phyloP scores from a whole-genome alignment of 148 eudicot species.

The Arctostaphylos glauca region DNA sequence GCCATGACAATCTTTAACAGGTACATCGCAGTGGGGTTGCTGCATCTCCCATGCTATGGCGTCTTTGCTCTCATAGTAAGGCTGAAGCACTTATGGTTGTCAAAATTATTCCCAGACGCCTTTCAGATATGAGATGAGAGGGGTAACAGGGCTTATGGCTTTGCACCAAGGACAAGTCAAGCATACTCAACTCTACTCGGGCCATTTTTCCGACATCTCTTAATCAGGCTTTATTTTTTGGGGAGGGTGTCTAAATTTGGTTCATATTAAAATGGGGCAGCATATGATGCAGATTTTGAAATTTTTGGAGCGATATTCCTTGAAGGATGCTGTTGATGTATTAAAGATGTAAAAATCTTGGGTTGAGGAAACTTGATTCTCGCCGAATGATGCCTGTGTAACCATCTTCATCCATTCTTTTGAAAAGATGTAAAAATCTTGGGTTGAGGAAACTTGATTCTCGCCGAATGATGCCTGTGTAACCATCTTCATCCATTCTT shows the following conservation, averaged over 20 bases:
- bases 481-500: background rate
- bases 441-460: background rate
- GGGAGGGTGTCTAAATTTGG: background rate
- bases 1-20: too few species aligned
- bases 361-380: background rate
- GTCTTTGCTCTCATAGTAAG: too few species aligned
- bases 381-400: background rate
- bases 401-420: background rate
- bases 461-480: background rate
- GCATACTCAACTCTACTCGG: background rate
- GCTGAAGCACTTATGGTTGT: too few species aligned
- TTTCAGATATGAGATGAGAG: background rate
- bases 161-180: background rate
- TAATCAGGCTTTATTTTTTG: background rate
- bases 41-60: too few species aligned
- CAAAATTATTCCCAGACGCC: too few species aligned
- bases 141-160: background rate
- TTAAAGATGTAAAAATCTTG: background rate
- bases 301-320: background rate
- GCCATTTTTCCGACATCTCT: background rate
- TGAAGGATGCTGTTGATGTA: background rate
- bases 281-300: background rate
- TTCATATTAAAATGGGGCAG: background rate
- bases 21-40: too few species aligned
- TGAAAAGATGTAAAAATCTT: too few species aligned